Evolutionary conservation across 306 rosid genomes (phyloP).

Genomic region (Vigna radiata): DNA sequence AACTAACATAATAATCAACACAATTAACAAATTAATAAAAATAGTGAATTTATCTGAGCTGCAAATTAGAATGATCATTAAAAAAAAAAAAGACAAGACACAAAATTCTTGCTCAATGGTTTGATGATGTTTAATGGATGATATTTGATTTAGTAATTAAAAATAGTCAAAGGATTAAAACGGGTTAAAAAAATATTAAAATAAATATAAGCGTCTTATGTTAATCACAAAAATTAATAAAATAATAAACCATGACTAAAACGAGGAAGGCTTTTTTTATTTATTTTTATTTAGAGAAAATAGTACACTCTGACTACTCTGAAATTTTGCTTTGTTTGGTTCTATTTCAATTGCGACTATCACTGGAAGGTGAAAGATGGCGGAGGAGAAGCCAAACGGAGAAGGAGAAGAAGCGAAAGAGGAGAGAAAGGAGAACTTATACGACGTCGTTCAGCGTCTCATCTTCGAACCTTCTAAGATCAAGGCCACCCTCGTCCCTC

Average conservation of each 20-base stretch:
- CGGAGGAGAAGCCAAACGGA: constrained; percentile 20
- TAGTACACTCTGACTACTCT: not conserved
- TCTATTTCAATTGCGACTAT: not conserved
- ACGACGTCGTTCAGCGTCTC: constrained; percentile 55
- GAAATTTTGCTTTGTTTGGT: not conserved
- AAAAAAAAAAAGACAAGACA: no score
- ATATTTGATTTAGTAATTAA: no score
- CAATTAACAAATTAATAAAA: no score
- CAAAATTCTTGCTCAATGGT: no score
- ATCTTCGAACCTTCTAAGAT: constrained; percentile 51
- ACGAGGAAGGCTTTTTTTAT: not conserved
- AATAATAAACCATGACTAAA: constrained; percentile 5
- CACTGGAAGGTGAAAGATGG: constrained; percentile 28
- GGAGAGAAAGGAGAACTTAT: constrained; percentile 47
- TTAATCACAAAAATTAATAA: not conserved
- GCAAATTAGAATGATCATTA: no score
- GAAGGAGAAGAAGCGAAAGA: not conserved
- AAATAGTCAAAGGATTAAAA: no score
- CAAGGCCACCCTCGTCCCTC: constrained; percentile 65
- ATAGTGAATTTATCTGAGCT: no score
- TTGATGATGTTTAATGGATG: no score
- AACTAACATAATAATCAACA: no score
- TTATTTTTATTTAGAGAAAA: not conserved
- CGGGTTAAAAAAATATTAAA: no score
- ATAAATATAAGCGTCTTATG: not conserved